Base-by-base conservation (phyloP, 2,329 filamentous ascomycete genomes). In the Xylariaceae sp. region DNA sequence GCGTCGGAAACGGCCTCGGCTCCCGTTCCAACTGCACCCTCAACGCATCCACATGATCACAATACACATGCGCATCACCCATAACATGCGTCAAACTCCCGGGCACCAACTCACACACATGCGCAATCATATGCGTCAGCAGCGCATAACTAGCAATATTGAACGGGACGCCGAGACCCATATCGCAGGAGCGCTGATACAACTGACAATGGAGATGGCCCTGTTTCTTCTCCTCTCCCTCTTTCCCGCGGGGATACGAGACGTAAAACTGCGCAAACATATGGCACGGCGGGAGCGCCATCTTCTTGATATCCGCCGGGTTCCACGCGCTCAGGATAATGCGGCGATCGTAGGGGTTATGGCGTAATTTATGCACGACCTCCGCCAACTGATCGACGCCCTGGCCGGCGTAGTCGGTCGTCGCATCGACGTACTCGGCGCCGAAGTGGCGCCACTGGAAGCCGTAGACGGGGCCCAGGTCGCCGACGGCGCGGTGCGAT, bases 371-470 rank as follows among this genome's bases (percentile, higher is more conserved):
- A 69, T 89, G 78, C 41, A 99, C 85, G n/a, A 97, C 87, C 61
- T 95, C 89, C 13, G 89, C 89, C 44, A 99, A 80, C 78, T 99
- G 94, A 72, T 99, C 94, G 13, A 97, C 90, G 15, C 94, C 94
- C 72, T 96, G 81, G 0, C 90, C 92, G 0, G 85, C 81, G 75
- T 99, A 99, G 72, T 97, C 91, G 0, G 88, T 82, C 65, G 86
- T 79, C 11, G 87, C 82, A 70, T 93, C 88, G 15, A 87, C 78
- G 73, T 99, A 99, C 62, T 91, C 86, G 3, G 94, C 94, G 54
- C 94, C 94, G 70, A 99, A 99, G 75, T 97, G 93, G 2, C 94
- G 89, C 94, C 94, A 99, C 76, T 99, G 94, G 77, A 99, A 99
- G 1, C 94, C 94, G 73, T 99, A 99, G 0, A 97, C 92, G 35